These are phyloP conservation scores for Hippophae rhamnoides DNA, from an alignment of 306 rosid species.

Conservation along the genomic window DNA sequence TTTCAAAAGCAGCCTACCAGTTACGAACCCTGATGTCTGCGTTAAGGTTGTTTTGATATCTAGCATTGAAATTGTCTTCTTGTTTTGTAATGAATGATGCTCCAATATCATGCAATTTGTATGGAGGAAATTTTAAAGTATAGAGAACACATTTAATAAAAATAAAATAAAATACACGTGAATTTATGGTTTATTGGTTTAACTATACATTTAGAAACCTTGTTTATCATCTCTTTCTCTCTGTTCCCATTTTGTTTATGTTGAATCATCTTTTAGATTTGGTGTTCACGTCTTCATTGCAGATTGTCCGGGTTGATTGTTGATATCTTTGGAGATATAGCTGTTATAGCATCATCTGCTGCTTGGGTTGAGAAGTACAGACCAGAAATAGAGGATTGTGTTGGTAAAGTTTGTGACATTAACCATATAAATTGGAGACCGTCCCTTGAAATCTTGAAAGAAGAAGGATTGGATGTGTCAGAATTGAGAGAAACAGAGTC, in stretches of 20 bases:
- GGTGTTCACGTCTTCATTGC: conserved; percentile 18
- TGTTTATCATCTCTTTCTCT: background rate
- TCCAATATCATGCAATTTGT: background rate
- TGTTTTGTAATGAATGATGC: background rate
- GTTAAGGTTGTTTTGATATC: background rate
- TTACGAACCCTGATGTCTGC: too few species aligned
- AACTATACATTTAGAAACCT: background rate
- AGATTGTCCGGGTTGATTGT: conserved; percentile 83
- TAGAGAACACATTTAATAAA: background rate
- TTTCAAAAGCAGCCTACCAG: too few species aligned
- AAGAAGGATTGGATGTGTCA: conserved; percentile 68
- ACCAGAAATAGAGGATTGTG: conserved; percentile 55
- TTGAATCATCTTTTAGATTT: conserved; percentile 1
- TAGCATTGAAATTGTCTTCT: background rate
- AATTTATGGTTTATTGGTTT: background rate
- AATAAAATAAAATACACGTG: too few species aligned
- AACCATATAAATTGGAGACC: conserved; percentile 80
- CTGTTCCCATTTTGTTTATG: background rate
- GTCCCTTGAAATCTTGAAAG: conserved; percentile 70
- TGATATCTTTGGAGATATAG: conserved; percentile 82
- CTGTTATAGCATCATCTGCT: conserved; percentile 86
- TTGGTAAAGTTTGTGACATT: conserved; percentile 38
- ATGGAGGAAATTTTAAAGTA: background rate
- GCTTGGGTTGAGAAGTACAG: conserved; percentile 97
- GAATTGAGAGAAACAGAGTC: conserved; percentile 38